Evolutionary conservation across 2,329 filamentous ascomycete species (phyloP).

Genomic region (Ophioceras dolichostomum): DNA sequence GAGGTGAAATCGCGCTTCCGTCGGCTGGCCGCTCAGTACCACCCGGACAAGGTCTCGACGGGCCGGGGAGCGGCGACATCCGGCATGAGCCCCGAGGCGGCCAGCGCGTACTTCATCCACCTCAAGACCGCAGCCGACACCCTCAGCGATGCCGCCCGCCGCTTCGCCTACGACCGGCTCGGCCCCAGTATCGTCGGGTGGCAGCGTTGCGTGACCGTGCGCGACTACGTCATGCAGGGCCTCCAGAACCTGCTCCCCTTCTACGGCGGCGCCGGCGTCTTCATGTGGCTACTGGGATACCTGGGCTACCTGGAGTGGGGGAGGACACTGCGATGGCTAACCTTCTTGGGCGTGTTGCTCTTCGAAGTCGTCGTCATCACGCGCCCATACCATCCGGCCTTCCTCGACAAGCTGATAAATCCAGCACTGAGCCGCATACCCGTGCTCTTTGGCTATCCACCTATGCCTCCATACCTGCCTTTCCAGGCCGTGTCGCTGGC

Average conservation of each 20-base stretch:
- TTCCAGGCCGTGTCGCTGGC: slow-evolving; percentile 73
- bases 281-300: slow-evolving; percentile 49
- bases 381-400: slow-evolving; percentile 34
- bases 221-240: slow-evolving; percentile 61
- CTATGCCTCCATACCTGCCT: slow-evolving; percentile 65
- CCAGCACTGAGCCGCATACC: slow-evolving; percentile 20
- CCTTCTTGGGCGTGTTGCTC: slow-evolving; percentile 36
- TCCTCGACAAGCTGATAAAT: slow-evolving; percentile 20
- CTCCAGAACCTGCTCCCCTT: slow-evolving; percentile 43
- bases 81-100: slow-evolving; percentile 14
- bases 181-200: slow-evolving; percentile 59
- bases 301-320: slow-evolving; percentile 58
- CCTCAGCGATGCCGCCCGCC: slow-evolving; percentile 59
- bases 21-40: slow-evolving; percentile 55
- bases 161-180: slow-evolving; percentile 86
- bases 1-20: slow-evolving; percentile 79
- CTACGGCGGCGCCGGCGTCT: slow-evolving; percentile 43
- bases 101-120: slow-evolving; percentile 56
- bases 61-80: slow-evolving; percentile 21
- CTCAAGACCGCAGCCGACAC: slow-evolving; percentile 77
- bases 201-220: slow-evolving; percentile 53
- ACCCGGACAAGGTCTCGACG: slow-evolving; percentile 68
- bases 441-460: too few relatives aligned
- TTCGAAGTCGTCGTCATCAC: slow-evolving; percentile 47
- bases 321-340: slow-evolving; percentile 53